phyloP scores from a whole-genome alignment of 768 basidiomycete genomes.

The Cystofilobasidium ferigula region DNA sequence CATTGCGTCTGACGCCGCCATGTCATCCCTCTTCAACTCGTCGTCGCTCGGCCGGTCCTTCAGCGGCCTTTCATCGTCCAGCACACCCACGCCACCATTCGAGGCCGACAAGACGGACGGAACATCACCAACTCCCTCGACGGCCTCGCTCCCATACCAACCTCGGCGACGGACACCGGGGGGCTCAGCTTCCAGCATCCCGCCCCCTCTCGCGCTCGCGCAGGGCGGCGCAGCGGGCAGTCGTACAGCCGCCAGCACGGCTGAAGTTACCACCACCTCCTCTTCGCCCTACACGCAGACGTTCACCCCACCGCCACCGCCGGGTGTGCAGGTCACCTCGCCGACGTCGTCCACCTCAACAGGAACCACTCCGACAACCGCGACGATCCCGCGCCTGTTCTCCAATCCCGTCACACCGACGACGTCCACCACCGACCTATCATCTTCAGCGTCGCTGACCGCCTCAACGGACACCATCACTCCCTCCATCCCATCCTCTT shows the following conservation, averaged over 20 bases:
- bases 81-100: not conserved
- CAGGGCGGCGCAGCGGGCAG: not conserved
- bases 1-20: not conserved
- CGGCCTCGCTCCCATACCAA: conserved; percentile 15
- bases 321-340: not conserved
- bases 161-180: conserved; percentile 21
- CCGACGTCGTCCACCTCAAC: not conserved
- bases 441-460: conserved; percentile 5
- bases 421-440: conserved; percentile 16
- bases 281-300: not conserved
- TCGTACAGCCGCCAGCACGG: not conserved
- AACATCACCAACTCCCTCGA: not conserved
- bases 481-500: not conserved
- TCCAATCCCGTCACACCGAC: conserved; percentile 19
- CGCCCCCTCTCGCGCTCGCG: not conserved
- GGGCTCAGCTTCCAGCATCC: conserved; percentile 18
- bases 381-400: conserved; percentile 15
- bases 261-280: not conserved
- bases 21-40: conserved; percentile 15
- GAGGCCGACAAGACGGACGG: not conserved
- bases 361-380: not conserved
- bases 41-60: conserved; percentile 5
- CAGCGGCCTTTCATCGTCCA: conserved; percentile 4
- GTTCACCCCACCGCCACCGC: too few relatives aligned
- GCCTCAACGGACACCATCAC: conserved; percentile 8